A percentile compares a stretch with the other conserved stretches of the same genome.
Conservation (phyloP, 1,284 basidiomycete genomes). For the Coniophora puteana region DNA sequence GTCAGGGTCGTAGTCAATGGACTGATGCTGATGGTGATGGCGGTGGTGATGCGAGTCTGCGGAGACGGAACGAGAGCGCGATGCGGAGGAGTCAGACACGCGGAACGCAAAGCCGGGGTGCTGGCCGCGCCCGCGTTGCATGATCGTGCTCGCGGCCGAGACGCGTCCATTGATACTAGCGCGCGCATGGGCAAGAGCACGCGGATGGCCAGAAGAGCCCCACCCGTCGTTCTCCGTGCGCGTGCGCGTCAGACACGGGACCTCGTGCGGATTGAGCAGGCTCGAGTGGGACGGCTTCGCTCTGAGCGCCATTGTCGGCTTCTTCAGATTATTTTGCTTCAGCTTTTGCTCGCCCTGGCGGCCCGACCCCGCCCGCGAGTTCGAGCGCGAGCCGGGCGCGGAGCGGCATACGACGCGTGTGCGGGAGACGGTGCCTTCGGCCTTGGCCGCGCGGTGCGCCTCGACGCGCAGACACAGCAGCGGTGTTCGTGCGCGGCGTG, state of each 20-base stretch:
- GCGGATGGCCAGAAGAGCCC: slow-evolving; percentile 24
- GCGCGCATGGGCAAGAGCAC: no score
- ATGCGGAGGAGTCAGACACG: no score
- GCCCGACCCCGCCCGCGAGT: slow-evolving; percentile 33
- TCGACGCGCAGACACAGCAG: slow-evolving; percentile 37
- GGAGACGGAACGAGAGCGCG: no score
- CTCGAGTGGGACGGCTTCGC: slow-evolving; percentile 3
- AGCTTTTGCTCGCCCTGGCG: slow-evolving; percentile 12
- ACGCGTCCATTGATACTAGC: no score
- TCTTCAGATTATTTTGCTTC: slow-evolving; percentile 1
- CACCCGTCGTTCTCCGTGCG: slow-evolving; percentile 38
- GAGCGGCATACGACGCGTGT: slow-evolving; percentile 60
- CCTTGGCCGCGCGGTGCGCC: slow-evolving; percentile 33
- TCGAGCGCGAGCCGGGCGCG: slow-evolving; percentile 49
- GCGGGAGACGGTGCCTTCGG: slow-evolving; percentile 43
- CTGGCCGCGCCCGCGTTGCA: no score
- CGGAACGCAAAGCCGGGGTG: no score
- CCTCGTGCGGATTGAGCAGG: slow-evolving; percentile 22
- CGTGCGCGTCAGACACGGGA: slow-evolving; percentile 39
- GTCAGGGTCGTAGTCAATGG: no score
- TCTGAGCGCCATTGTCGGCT: slow-evolving; percentile 10
- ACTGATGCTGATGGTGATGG: no score
- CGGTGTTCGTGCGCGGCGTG: slow-evolving; percentile 29
- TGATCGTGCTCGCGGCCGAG: no score
- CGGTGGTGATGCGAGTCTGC: background rate